Base-by-base conservation (phyloP, 1,284 basidiomycete species). In the Thecaphora thlaspeos region DNA sequence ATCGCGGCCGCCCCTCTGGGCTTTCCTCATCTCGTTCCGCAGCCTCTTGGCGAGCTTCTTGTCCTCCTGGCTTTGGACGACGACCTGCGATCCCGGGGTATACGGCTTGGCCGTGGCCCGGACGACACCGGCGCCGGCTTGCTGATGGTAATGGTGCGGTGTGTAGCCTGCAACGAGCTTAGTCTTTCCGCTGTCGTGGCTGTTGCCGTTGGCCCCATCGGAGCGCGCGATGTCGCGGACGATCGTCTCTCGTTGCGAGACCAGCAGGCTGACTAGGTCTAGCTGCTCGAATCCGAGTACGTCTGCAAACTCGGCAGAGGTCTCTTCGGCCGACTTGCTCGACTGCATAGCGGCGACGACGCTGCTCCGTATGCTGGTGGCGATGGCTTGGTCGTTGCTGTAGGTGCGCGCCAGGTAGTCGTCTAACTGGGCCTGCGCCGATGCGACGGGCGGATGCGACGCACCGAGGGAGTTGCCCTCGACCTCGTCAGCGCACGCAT, bases 241-340 rank as follows among this genome's bases (percentile, higher is more conserved):
- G 7, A 80, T 52, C 26, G 71, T 68, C 43, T 79, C 75, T 8
- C 81, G 76, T 7, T 81, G 66, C 14, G 61, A 49, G 34, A 81
- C 68, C 2, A 80, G 79, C 19, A 79, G 77, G 15, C 51, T 56
- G 17, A 76, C 67, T 22, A 73, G 60, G 15, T 90, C 90, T 32
- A 92, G 84, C 26, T 89, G 84, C 60, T 94, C 90, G 71, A 88
- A 91, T 0, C 93, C 93, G 44, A 94, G 79, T n/a, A 88, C 80
- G 61, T 95, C 91, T 2, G 84, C 85, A 2, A 95, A 78, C 62
- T 89, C 87, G 30, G 81, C 83, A 23, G 90, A 89, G 28, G 93
- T 86, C n/a, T 84, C 84, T 41, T 91, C 88, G 2, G 49, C 61
- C 18, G 59, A 55, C 12, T 43, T 48, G 1, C 55, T 43, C 1